These are phyloP conservation scores for Lepidopterella palustris DNA, from an alignment of 495 filamentous ascomycete genomes.

Conservation along the genomic window DNA sequence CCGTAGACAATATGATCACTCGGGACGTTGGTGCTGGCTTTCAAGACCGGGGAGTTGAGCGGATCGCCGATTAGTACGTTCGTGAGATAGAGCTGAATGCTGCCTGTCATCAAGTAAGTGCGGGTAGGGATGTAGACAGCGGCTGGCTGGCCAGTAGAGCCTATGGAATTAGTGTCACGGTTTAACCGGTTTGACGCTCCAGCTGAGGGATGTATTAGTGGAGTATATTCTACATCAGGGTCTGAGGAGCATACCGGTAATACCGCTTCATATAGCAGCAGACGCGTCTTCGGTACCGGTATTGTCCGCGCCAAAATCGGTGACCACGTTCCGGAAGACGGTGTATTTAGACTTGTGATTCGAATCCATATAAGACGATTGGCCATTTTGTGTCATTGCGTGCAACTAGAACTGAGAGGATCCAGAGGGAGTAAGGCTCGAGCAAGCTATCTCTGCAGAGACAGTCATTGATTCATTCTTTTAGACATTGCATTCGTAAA, in stretches of 20 bases:
- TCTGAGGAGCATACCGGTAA: constrained; percentile 32
- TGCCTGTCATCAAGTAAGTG: constrained; percentile 29
- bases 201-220: no score
- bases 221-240: no score
- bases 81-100: constrained; percentile 34
- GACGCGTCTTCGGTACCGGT: constrained; percentile 56
- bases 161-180: constrained; percentile 33
- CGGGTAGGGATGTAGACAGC: constrained; percentile 36
- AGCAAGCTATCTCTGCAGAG: not conserved
- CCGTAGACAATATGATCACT: constrained; percentile 35
- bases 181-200: not conserved
- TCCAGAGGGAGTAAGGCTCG: not conserved
- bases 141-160: constrained; percentile 42
- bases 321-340: constrained; percentile 39
- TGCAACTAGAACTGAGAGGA: constrained; percentile 32
- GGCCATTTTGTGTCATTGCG: constrained; percentile 36
- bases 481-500: no score
- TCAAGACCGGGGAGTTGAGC: constrained; percentile 34
- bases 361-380: constrained; percentile 31
- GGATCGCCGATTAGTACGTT: constrained; percentile 41
- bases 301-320: constrained; percentile 37
- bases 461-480: no score
- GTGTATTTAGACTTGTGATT: constrained; percentile 31
- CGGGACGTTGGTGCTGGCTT: constrained; percentile 33
- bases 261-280: constrained; percentile 39